These are phyloP conservation scores for Houttuynia cordata DNA, from an alignment of 164 flowering plant species.

Conservation along the genomic window DNA sequence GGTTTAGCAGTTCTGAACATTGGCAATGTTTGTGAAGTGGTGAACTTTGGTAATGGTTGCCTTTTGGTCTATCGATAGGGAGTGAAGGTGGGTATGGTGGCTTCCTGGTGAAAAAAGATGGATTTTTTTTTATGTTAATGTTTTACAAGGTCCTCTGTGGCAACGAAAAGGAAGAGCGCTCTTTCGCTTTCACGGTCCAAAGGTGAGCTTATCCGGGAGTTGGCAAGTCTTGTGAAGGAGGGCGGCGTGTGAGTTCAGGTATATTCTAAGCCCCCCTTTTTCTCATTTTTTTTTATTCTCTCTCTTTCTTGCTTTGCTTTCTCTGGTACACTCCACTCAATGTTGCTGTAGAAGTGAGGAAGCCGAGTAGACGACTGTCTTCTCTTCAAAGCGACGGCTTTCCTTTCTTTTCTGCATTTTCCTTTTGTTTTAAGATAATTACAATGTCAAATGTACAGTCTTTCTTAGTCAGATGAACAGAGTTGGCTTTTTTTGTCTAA, in stretches of 20 bases:
- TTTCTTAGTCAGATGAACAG: neutral
- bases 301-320: neutral
- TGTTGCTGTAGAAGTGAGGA: neutral
- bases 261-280: neutral
- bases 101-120: neutral
- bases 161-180: neutral
- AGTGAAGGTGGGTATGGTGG: neutral
- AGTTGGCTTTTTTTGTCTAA: too few relatives aligned
- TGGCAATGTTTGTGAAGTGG: too few relatives aligned
- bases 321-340: slow-evolving; percentile 12
- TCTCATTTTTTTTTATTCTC: neutral
- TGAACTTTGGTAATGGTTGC: too few relatives aligned
- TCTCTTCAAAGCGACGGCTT: slow-evolving; percentile 70
- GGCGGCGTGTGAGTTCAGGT: slow-evolving; percentile 1
- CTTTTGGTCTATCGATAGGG: neutral
- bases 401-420: neutral
- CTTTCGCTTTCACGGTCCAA: neutral
- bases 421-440: neutral
- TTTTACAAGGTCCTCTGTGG: neutral
- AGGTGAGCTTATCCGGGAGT: neutral
- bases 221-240: neutral
- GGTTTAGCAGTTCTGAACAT: too few relatives aligned
- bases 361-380: slow-evolving; percentile 26
- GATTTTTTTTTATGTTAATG: neutral
- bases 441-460: neutral